Evolutionary conservation across 768 basidiomycete genomes (phyloP), one percentile per base, ranked within the genome.

Genomic region (Boletus rubropictus): DNA sequence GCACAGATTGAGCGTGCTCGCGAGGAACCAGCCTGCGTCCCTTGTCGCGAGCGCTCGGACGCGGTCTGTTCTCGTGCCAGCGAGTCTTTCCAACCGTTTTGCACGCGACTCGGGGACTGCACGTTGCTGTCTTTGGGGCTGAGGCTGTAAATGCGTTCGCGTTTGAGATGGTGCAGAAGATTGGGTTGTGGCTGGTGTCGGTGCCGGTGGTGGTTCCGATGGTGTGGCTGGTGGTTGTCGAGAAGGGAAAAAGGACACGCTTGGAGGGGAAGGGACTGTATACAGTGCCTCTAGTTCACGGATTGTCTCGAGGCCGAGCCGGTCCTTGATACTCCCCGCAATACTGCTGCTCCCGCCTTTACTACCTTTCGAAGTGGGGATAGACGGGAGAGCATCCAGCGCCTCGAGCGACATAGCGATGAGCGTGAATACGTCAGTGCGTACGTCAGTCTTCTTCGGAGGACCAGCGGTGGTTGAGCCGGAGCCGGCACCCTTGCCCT

Each of bases 11-110:
- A 66, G 65, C 17, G 52, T 48, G 34, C 53, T 59, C 8, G 53
- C 56, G 39, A 66, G 60, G 28, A 60, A 55, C 65, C 63, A 65
- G 0, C 54, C 54, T 3, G 63, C 50, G 24, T 67, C 65, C 25
- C 55, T 51, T 24, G 43, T 60, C 9, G 50, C 55, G n/a, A 65
- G 60, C n/a, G 43, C 52, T 7, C 51, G 51, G 15, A 67, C 48
- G 21, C 61, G 52, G 15, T 59, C 55, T 12, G 25, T 35, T 24
- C 54, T 34, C 32, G 58, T 54, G 7, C 57, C 54, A 0, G 39
- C 36, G 12, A 56, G 52, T 14, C 27, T 42, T n/a, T 56, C 50
- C 2, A 53, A 18, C 10, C 43, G 44, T 20, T 37, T 50, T 1
- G 48, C 24, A 17, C 43, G 53, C 10, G 42, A 39, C 3, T 47